phyloP scores from a whole-genome alignment of 2,329 filamentous ascomycete genomes.

The Pochonia chlamydosporia region DNA sequence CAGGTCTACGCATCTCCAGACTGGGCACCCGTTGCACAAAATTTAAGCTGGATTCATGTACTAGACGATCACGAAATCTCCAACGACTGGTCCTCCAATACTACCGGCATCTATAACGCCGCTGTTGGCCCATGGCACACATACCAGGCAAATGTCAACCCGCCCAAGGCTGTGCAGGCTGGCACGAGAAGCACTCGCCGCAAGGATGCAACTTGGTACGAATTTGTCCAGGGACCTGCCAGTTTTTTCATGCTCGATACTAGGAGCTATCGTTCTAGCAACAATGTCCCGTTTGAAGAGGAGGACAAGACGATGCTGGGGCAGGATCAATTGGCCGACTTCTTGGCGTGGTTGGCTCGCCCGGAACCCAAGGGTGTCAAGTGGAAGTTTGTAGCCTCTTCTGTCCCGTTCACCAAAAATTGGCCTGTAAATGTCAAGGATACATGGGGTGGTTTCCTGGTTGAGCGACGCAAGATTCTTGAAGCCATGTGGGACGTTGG shows the following conservation, averaged over 20 bases:
- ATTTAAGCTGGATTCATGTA: conserved; percentile 95
- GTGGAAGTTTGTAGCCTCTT: conserved; percentile 91
- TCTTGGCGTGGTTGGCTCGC: conserved; percentile 69
- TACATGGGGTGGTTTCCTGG: conserved; percentile 89
- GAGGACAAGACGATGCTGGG: conserved; percentile 84
- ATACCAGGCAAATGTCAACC: conserved; percentile 83
- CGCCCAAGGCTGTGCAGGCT: conserved; percentile 57
- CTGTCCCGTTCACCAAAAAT: conserved; percentile 95
- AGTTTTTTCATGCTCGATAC: conserved; percentile 96
- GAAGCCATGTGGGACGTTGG: conserved; percentile 90
- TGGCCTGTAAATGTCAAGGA: conserved; percentile 85
- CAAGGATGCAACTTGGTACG: conserved; percentile 71
- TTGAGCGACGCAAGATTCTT: conserved; percentile 71
- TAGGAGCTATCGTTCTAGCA: conserved; percentile 73
- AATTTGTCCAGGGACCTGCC: conserved; percentile 83
- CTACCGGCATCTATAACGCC: conserved; percentile 35
- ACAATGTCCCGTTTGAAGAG: conserved; percentile 51
- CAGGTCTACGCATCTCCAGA: conserved; percentile 95
- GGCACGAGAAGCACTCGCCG: conserved; percentile 30
- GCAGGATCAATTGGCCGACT: conserved; percentile 66
- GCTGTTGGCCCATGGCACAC: conserved; percentile 80
- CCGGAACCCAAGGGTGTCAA: conserved; percentile 71
- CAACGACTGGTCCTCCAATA: conserved; percentile 76
- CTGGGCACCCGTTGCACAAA: conserved; percentile 68
- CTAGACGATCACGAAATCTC: conserved; percentile 94